Evolutionary conservation across 768 basidiomycete species (phyloP).

Genomic region (Macrolepiota albuminosa): DNA sequence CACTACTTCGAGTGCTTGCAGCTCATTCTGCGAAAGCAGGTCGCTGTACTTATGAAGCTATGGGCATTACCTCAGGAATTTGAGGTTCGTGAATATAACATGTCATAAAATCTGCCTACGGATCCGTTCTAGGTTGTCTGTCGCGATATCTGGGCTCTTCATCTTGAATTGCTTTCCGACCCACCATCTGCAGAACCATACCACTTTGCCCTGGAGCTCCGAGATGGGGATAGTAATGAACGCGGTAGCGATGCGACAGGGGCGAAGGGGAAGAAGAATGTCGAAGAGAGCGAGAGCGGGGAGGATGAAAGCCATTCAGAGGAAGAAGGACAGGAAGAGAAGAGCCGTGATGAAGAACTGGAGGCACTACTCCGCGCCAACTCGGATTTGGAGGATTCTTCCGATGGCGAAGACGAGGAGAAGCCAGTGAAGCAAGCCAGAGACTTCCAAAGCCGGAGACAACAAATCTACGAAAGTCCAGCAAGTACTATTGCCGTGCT

Average conservation of each 20-base stretch:
- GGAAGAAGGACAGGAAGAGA: constrained; percentile 2
- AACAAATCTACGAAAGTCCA: constrained; percentile 31
- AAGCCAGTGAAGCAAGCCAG: constrained; percentile 9
- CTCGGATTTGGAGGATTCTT: constrained; percentile 34
- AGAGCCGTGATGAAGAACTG: constrained; percentile 29
- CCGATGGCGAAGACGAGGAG: constrained; percentile 16
- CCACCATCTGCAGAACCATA: constrained; percentile 62
- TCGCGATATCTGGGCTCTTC: constrained; percentile 75
- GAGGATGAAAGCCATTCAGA: constrained; percentile 11
- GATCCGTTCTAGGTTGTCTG: constrained; percentile 51
- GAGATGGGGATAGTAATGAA: constrained; percentile 13
- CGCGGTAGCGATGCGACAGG: neutral
- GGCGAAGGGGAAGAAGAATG: constrained; percentile 5
- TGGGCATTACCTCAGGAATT: constrained; percentile 81
- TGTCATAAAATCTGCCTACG: neutral
- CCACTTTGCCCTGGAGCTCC: constrained; percentile 33
- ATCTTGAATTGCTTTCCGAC: constrained; percentile 57
- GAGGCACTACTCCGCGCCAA: constrained; percentile 39
- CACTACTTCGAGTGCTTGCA: constrained; percentile 86
- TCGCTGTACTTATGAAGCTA: constrained; percentile 47
- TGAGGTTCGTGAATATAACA: constrained; percentile 46
- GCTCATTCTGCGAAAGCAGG: constrained; percentile 72
- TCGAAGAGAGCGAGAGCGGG: constrained; percentile 7
- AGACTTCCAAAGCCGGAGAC: constrained; percentile 15
- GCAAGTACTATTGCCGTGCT: constrained; percentile 60